Evolutionary conservation across 306 rosid genomes (phyloP).

Genomic region (Crotalaria pallida): DNA sequence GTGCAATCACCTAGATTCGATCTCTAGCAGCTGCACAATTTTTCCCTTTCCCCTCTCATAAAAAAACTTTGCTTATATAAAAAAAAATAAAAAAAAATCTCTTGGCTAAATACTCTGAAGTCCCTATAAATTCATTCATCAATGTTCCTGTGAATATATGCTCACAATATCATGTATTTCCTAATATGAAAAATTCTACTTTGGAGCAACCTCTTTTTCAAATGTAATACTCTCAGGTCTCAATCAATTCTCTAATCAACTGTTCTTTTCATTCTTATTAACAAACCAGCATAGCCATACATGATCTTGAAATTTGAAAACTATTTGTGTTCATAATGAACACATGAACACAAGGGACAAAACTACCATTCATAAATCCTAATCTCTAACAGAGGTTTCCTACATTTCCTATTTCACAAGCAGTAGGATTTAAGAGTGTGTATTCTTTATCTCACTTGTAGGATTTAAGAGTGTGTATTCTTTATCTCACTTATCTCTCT

Average conservation of each 20-base stretch:
- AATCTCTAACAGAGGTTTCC: neutral
- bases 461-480: neutral
- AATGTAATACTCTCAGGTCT: neutral
- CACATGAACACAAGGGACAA: neutral
- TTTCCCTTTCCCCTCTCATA: too few species aligned
- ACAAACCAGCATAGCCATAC: neutral
- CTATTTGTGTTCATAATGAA: neutral
- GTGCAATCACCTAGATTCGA: too few species aligned
- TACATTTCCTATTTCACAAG: neutral
- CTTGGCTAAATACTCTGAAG: neutral
- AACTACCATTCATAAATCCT: neutral
- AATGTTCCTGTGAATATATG: neutral
- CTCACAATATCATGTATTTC: neutral
- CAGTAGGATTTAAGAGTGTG: neutral
- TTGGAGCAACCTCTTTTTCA: neutral
- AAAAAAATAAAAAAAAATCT: too few species aligned
- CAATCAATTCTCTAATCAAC: neutral
- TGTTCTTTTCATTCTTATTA: too few species aligned
- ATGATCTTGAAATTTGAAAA: neutral
- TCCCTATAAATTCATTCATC: neutral
- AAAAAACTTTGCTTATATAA: too few species aligned
- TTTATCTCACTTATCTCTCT: neutral
- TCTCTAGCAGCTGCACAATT: too few species aligned
- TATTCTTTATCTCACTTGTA: neutral
- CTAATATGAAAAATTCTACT: constrained; percentile 1